These are phyloP conservation scores for Acer saccharum DNA, from an alignment of 345 rosid genomes.

Conservation along the genomic window DNA sequence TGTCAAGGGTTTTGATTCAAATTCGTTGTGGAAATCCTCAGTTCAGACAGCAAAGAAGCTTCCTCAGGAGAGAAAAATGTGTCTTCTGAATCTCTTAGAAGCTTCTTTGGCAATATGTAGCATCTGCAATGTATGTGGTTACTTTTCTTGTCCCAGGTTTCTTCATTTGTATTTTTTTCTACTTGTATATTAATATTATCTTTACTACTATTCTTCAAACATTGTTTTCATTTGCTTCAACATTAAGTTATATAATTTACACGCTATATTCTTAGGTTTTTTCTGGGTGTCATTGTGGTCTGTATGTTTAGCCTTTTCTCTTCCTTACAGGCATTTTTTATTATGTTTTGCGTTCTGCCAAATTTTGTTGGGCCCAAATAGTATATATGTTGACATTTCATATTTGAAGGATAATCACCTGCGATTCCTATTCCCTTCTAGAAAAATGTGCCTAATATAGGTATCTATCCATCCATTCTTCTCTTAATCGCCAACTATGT, in stretches of 20 bases:
- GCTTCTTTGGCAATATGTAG: conserved; percentile 87
- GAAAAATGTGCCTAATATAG: background rate
- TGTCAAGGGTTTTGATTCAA: conserved; percentile 70
- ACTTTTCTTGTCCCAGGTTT: conserved; percentile 4
- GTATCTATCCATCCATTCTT: background rate
- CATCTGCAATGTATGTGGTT: conserved; percentile 79
- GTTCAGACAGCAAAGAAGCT: conserved; percentile 63
- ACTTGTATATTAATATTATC: no score
- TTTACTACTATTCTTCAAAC: background rate
- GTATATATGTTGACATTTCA: background rate
- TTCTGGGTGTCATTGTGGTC: background rate
- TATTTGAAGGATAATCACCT: background rate
- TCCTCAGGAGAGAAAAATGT: conserved; percentile 40
- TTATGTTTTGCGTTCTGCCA: background rate
- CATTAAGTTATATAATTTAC: background rate
- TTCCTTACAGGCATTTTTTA: background rate
- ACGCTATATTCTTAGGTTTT: background rate
- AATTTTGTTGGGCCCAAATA: background rate
- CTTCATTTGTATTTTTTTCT: conserved; percentile 2
- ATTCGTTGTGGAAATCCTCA: conserved; percentile 56
- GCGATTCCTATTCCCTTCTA: background rate
- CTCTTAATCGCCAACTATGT: background rate
- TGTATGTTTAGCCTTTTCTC: background rate
- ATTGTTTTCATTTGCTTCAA: background rate
- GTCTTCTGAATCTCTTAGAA: conserved; percentile 58